Conservation (phyloP, 352 stramenopile species). For the Phytophthora syringae region DNA sequence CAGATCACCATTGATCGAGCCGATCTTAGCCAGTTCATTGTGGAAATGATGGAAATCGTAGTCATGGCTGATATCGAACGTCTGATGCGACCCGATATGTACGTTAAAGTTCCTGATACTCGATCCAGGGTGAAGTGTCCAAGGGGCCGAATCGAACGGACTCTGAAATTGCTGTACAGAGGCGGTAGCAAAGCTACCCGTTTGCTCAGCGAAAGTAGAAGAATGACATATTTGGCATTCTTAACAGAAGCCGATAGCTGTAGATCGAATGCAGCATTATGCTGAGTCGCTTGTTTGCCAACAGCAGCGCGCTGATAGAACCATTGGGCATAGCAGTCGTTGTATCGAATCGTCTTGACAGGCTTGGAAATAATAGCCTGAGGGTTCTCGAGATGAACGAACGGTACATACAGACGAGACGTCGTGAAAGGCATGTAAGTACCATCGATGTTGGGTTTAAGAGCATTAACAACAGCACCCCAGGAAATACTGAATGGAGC, state of each 20-base stretch:
- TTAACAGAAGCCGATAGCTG: neutral
- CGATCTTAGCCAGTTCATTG: slow-evolving; percentile 29
- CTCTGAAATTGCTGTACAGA: slow-evolving; percentile 13
- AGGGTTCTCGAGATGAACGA: slow-evolving; percentile 8
- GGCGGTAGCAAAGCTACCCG: neutral
- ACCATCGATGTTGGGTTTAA: slow-evolving; percentile 13
- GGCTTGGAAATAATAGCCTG: slow-evolving; percentile 9
- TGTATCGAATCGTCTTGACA: slow-evolving; percentile 1
- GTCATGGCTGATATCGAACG: slow-evolving; percentile 29
- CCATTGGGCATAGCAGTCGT: neutral
- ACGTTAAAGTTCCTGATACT: slow-evolving; percentile 22
- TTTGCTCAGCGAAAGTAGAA: neutral
- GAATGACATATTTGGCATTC: neutral
- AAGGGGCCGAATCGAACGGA: slow-evolving; percentile 10
- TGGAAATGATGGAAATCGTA: slow-evolving; percentile 26
- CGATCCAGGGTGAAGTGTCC: slow-evolving; percentile 11
- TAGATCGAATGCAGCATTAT: neutral
- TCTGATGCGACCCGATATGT: slow-evolving; percentile 17
- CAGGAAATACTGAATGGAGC: neutral
- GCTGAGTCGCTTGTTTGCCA: neutral
- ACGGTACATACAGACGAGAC: slow-evolving; percentile 8
- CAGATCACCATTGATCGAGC: slow-evolving; percentile 31
- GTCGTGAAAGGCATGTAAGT: slow-evolving; percentile 15
- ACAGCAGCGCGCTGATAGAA: neutral
- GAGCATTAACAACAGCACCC: slow-evolving; percentile 5